Base-by-base conservation (phyloP, 495 filamentous ascomycete genomes). In the Bacidia rubella region DNA sequence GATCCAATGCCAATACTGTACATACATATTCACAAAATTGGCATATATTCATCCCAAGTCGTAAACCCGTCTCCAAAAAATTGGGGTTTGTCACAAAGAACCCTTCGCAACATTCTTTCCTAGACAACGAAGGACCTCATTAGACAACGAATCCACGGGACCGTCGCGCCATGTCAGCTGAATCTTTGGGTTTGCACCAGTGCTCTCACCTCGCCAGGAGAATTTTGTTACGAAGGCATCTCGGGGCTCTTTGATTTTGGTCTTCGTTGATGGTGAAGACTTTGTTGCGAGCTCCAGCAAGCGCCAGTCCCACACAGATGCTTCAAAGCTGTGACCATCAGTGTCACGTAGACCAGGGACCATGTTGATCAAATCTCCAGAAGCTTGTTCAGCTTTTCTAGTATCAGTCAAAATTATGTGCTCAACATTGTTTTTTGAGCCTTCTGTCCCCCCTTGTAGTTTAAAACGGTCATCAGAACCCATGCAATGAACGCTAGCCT, bases 281-380 rank as follows among this genome's bases (percentile, higher is more conserved):
- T 35, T 35, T 5, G 29, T 5, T 5, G 15, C 15, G 29, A 35
- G 29, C n/a, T 50, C 47, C 2, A 50, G 47, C 17, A 50, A 4
- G 11, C 47, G 47, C 47, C 47, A 50, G 4, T 50, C 32, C 47
- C 47, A 50, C 3, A 47, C 17, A 35, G 29, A 5, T 35, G 29
- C 29, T 15, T 35, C 29, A 35, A 35, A 35, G 15, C 15, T 5
- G 15, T 35, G n/a, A n/a, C n/a, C n/a, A n/a, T 15, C 15, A 35
- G 29, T 35, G 29, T 35, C n/a, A 35, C 15, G 5, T 5, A 35
- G 5, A 15, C 29, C 5, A 35, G 29, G 7, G 5, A 35, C 7
- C 29, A 35, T 35, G 15, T 35, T 15, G 29, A 35, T 35, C 29
- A 35, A 15, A 15, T 35, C 29, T 35, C 15, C 29, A 35, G 29